Evolutionary conservation across 768 basidiomycete genomes (phyloP), one percentile per base, ranked within the genome.

Genomic region (Gautieria morchelliformis): DNA sequence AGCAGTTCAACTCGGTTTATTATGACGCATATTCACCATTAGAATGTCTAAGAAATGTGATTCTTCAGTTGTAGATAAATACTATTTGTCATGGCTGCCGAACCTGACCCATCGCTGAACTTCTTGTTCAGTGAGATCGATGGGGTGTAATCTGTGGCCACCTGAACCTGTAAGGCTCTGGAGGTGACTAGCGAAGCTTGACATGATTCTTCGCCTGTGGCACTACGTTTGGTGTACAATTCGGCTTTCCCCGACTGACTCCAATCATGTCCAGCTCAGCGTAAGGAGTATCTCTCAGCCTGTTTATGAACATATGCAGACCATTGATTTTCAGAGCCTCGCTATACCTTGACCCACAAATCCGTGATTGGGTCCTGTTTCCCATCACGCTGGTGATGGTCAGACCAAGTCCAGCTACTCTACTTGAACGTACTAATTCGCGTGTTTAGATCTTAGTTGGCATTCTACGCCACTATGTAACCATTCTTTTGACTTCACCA

Each of bases 321-420:
- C 32, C 12, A 59, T 47, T 49, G 53, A 12, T 30, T 46, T 42
- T 30, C 61, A 77, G 76, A 62, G 68, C 71, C 30, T 79, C 81
- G 20, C 68, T 85, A 30, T 85, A 93, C 71, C 84, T 97, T 49
- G 93, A 97, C 74, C 94, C 93, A 44, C 90, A 93, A 72, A 97
- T 97, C 69, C 83, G 93, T 64, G 92, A 89, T 67, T 90, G 87
- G 88, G 85, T 97, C 45, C 72, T 97, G 58, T 93, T 97, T 72
- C 94, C 94, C 53, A 96, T 97, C 72, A 97, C 93, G 52, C 75
- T 96, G 60, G 93, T 97, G 68, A 96, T 96, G 93, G 94, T 91
- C 61, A 64, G 81, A 72, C 60, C 53, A 55, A 32, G 10, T 19
- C 24, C 24, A 15, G 10, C 35, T 56, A n/a, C 20, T 47, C 7